These are phyloP conservation scores for Byssoonygena ceratinophila DNA, from an alignment of 2,329 filamentous ascomycete species.

Conservation along the genomic window DNA sequence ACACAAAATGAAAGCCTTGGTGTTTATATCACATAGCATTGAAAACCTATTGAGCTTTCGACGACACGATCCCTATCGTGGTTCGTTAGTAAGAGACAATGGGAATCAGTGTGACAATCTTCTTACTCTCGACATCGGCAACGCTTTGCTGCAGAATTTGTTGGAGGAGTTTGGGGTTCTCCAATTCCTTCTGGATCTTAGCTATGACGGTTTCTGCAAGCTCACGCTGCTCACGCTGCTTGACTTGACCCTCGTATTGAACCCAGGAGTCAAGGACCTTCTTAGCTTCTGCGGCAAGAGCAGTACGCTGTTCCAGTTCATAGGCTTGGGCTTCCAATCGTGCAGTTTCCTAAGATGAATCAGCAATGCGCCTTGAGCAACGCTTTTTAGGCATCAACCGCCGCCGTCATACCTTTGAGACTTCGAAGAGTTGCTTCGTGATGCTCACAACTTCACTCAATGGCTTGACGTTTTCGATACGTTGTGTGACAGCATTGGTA, in stretches of 20 bases:
- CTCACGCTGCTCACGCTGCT: conserved; percentile 96
- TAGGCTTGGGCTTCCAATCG: conserved; percentile 90
- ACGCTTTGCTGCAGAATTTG: conserved; percentile 97
- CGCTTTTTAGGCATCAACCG: not conserved
- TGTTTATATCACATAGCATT: conserved; percentile 1
- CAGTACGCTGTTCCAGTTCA: conserved; percentile 93
- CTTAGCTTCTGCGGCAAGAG: conserved; percentile 88
- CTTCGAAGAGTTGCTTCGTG: conserved; percentile 92
- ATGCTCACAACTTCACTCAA: conserved; percentile 89
- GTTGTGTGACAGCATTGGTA: conserved; percentile 85
- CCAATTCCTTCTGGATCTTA: conserved; percentile 97
- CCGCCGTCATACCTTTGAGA: conserved; percentile 70
- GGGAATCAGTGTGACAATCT: not conserved
- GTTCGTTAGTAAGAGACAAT: conserved; percentile 15
- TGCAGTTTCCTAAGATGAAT: conserved; percentile 68
- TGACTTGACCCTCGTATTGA: conserved; percentile 95
- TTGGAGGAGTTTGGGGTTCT: conserved; percentile 94
- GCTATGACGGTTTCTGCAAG: conserved; percentile 83
- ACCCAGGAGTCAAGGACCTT: conserved; percentile 95
- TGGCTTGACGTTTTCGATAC: conserved; percentile 90
- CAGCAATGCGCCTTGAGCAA: not conserved
- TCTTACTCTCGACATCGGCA: conserved; percentile 85
- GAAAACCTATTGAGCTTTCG: conserved; percentile 17
- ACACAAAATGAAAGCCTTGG: conserved; percentile 9
- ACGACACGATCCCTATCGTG: conserved; percentile 16